These are phyloP conservation scores for Candida ulmi DNA, from an alignment of 805 yeast species.

Conservation along the genomic window DNA sequence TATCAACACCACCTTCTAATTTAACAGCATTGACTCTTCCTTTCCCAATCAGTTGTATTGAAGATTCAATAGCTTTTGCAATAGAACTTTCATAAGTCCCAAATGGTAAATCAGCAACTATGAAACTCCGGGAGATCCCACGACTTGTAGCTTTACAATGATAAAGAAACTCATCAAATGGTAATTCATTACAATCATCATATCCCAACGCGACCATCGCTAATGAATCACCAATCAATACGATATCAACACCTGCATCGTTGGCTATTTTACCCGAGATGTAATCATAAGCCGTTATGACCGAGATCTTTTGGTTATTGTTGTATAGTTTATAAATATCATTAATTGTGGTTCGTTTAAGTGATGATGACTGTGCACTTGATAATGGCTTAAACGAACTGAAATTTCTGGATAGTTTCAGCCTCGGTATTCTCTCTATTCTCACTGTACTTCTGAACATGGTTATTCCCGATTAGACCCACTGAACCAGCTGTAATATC, in stretches of 20 bases:
- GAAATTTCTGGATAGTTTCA: background rate
- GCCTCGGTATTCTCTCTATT: no score
- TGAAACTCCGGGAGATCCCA: slow-evolving; percentile 57
- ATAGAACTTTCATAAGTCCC: slow-evolving; percentile 72
- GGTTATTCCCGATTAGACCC: no score
- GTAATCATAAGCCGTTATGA: slow-evolving; percentile 85
- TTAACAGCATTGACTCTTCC: slow-evolving; percentile 69
- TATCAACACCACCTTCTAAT: slow-evolving; percentile 72
- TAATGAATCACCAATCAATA: slow-evolving; percentile 85
- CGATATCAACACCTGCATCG: slow-evolving; percentile 57
- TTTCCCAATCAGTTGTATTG: slow-evolving; percentile 47
- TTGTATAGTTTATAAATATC: slow-evolving; percentile 31
- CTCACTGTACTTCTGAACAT: no score
- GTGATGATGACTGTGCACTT: slow-evolving; percentile 2
- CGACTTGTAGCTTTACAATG: slow-evolving; percentile 73
- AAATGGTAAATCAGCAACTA: slow-evolving; percentile 85
- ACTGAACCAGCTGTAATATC: no score
- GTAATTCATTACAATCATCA: slow-evolving; percentile 65
- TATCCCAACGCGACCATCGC: slow-evolving; percentile 91
- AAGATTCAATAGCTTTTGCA: slow-evolving; percentile 55
- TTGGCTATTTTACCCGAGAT: slow-evolving; percentile 71
- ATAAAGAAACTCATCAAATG: slow-evolving; percentile 73
- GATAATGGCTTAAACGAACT: background rate
- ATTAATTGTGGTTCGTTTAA: slow-evolving; percentile 27
- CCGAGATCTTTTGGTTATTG: slow-evolving; percentile 36